A percentile compares a stretch with the other conserved stretches of the same genome.
Conservation (phyloP, 768 basidiomycete genomes). For the Krasilnikovozyma curviuscula region DNA sequence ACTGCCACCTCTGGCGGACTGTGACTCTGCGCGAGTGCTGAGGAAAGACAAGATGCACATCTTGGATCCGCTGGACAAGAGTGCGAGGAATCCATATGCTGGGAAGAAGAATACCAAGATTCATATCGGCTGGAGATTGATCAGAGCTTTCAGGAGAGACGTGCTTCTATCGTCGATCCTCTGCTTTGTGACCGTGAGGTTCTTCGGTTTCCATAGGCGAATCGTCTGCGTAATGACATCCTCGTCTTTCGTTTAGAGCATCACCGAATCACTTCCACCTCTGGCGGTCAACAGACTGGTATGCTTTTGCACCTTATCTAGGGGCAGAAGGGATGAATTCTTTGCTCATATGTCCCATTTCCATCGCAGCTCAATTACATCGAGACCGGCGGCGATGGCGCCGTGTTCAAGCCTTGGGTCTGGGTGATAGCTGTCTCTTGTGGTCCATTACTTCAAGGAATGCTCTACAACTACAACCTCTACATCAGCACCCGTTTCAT, state of each 20-base stretch:
- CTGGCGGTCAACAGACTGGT: conserved; percentile 9
- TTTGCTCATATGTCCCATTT: too few relatives aligned
- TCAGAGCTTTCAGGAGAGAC: conserved; percentile 25
- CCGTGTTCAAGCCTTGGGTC: conserved; percentile 44
- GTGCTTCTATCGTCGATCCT: conserved; percentile 14
- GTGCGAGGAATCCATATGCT: conserved; percentile 24
- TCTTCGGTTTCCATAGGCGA: too few relatives aligned
- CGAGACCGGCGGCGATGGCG: conserved; percentile 35
- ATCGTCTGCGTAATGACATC: conserved; percentile 33
- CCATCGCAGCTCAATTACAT: conserved; percentile 33
- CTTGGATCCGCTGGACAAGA: conserved; percentile 28
- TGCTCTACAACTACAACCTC: conserved; percentile 2
- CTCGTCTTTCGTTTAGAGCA: too few relatives aligned
- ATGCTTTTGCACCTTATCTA: too few relatives aligned
- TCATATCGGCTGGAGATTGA: conserved; percentile 35
- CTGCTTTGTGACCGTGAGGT: conserved; percentile 15
- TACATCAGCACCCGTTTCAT: conserved; percentile 29
- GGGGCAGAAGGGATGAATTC: too few relatives aligned
- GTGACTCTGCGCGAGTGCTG: conserved; percentile 24
- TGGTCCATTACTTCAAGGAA: conserved; percentile 29
- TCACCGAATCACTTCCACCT: too few relatives aligned
- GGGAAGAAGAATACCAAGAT: conserved; percentile 25
- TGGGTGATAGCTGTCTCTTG: conserved; percentile 42
- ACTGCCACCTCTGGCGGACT: conserved; percentile 34
- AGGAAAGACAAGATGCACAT: conserved; percentile 20